These are phyloP conservation scores for Penicillium turbatum DNA, from an alignment of 495 filamentous ascomycete genomes.

Conservation along the genomic window DNA sequence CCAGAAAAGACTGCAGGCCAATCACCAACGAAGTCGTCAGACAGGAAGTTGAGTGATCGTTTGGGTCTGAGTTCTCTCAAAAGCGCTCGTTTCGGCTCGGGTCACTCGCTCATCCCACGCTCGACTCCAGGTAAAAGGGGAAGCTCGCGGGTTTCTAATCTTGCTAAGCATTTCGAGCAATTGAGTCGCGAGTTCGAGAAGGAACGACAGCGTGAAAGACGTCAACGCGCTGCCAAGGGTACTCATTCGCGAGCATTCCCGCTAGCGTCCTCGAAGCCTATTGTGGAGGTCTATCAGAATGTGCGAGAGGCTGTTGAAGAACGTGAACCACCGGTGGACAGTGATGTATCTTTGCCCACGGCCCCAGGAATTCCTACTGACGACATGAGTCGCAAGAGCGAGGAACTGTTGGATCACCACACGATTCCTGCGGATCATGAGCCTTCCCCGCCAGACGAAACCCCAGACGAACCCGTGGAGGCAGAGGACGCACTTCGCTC, in stretches of 20 bases:
- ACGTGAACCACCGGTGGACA: conserved; percentile 66
- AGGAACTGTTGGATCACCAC: conserved; percentile 28
- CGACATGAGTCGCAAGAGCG: conserved; percentile 25
- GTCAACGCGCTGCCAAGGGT: conserved; percentile 74
- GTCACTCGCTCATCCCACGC: conserved; percentile 80
- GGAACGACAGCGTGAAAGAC: conserved; percentile 80
- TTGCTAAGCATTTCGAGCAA: conserved; percentile 95
- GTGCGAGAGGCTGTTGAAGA: conserved; percentile 90
- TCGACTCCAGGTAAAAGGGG: conserved; percentile 65
- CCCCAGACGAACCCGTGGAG: conserved; percentile 44
- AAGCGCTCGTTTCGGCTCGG: conserved; percentile 50
- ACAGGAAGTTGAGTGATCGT: conserved; percentile 70
- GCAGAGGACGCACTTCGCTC: conserved; percentile 45
- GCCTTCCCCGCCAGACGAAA: conserved; percentile 18
- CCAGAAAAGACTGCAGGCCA: conserved; percentile 23
- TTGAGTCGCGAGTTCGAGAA: conserved; percentile 95
- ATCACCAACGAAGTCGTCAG: conserved; percentile 43
- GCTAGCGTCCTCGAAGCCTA: conserved; percentile 86
- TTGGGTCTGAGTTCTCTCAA: conserved; percentile 59
- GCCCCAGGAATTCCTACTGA: conserved; percentile 27
- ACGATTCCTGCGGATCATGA: conserved; percentile 12
- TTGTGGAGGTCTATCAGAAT: conserved; percentile 92
- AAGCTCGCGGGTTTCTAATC: conserved; percentile 73
- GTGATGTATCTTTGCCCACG: conserved; percentile 37
- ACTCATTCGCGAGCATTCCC: conserved; percentile 80